Conservation (phyloP, 2,329 filamentous ascomycete species). For the Clarireedia monteithiana region DNA sequence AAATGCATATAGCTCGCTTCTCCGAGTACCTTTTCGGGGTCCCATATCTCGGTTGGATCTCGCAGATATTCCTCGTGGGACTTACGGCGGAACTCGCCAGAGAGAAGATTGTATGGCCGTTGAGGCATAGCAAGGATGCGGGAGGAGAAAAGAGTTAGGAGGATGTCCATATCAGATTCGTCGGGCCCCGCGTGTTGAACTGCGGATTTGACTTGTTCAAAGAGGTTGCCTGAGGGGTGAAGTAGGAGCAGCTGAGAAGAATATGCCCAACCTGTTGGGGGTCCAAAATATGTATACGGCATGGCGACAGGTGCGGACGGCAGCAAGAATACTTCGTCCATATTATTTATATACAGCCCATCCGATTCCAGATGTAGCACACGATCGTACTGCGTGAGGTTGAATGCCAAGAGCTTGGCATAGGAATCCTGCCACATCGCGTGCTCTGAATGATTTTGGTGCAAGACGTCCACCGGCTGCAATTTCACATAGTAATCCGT, state of each 20-base stretch:
- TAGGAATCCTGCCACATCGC: slow-evolving; percentile 22
- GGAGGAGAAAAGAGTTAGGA: slow-evolving; percentile 45
- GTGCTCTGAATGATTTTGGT: slow-evolving; percentile 12
- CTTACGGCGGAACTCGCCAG: slow-evolving; percentile 45
- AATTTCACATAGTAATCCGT: slow-evolving; percentile 21
- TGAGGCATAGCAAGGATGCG: slow-evolving; percentile 48
- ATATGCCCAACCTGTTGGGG: slow-evolving; percentile 19
- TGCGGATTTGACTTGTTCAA: slow-evolving; percentile 16
- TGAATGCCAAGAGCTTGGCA: slow-evolving; percentile 26
- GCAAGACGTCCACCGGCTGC: slow-evolving; percentile 19
- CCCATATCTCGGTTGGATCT: slow-evolving; percentile 40
- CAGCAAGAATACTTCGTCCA: slow-evolving; percentile 25
- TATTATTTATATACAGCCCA: slow-evolving; percentile 18
- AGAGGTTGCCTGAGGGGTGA: slow-evolving; percentile 15
- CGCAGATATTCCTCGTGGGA: slow-evolving; percentile 46
- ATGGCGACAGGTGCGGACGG: slow-evolving; percentile 22
- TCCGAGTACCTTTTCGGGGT: slow-evolving; percentile 39
- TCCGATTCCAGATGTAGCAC: slow-evolving; percentile 22
- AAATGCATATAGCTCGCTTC: slow-evolving; percentile 54
- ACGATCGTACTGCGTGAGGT: slow-evolving; percentile 23
- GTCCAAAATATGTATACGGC: slow-evolving; percentile 23
- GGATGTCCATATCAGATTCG: slow-evolving; percentile 22
- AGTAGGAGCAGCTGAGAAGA: slow-evolving; percentile 22
- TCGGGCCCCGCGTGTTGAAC: slow-evolving; percentile 14
- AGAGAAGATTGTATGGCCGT: slow-evolving; percentile 45